Evolutionary conservation across 225 moss, liverwort and hornwort species (phyloP), one percentile per base, ranked within the genome.

Genomic region (Sphagnum contortum): DNA sequence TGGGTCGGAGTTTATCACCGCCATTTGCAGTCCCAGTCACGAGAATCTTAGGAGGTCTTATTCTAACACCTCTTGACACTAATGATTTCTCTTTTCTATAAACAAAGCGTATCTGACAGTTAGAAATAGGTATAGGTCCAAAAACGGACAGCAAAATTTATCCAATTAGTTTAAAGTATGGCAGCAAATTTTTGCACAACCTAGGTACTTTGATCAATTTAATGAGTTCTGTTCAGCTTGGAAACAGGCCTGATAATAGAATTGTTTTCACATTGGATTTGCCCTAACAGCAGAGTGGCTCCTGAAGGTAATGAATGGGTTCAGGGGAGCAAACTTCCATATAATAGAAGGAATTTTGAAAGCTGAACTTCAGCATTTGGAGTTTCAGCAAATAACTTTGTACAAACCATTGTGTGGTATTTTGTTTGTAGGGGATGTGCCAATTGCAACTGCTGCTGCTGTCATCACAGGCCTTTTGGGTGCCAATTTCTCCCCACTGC

Each of bases 21-120:
- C 72, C 85, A 55, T 85, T 85, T 56, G 82, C 81, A 52, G 78
- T 85, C 65, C 85, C 85, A 59, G 68, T 79, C 51, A 74, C 79
- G 49, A 76, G 69, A 54, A 58, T 74, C 55, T 59, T 85, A 14
- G 81, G 81, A 85, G 85, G 85, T 85, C 61, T 29, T 29, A 45
- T 48, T 14, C 14, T 12, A 14, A 4, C 14, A 47, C 47, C 13
- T 9, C 8, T 4, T 62, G 11, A 4, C 47, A 29, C 12, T 48
- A 62, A 47, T 5, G 47, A 29, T 11, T 45, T 5, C 3, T 10
- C 3, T 6, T 5, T 6, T 10, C 47, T 45, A 47, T 47, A 2
- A 9, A 46, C 3, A 29, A 62, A 45, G 2, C 29, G 29, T 29
- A 29, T 29, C 29, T 29, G 29, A 29, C 29, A 0, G 29, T 29